A percentile compares a stretch with the other conserved stretches of the same genome.
These are phyloP conservation scores for Chromera velia DNA, from an alignment of 73 alveolate genomes.

Conservation along the genomic window DNA sequence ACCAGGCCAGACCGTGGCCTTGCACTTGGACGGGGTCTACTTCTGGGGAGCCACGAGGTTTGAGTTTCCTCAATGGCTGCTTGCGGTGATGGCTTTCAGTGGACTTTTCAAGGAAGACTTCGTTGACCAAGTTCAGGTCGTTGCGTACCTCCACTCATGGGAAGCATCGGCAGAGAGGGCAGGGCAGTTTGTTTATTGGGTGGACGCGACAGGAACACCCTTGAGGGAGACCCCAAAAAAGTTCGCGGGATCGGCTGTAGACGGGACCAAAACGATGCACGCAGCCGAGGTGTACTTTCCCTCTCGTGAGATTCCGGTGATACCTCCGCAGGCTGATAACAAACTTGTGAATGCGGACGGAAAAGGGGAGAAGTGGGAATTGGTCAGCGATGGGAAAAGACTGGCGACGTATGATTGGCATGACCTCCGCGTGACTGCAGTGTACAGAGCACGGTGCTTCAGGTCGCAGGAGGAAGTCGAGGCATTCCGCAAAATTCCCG, in stretches of 20 bases:
- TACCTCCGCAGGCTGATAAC: too few species aligned
- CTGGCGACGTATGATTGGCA: too few species aligned
- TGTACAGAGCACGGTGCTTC: too few species aligned
- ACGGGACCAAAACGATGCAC: conserved; percentile 35
- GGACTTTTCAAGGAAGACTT: conserved; percentile 37
- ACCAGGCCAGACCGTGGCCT: conserved; percentile 46
- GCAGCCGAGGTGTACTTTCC: conserved; percentile 40
- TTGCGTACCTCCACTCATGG: conserved; percentile 25
- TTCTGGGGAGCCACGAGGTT: conserved; percentile 41
- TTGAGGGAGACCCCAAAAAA: background rate
- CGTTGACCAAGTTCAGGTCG: conserved; percentile 33
- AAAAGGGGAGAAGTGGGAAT: too few species aligned
- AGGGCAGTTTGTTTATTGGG: conserved; percentile 6
- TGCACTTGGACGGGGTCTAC: conserved; percentile 42
- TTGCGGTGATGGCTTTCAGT: conserved; percentile 39
- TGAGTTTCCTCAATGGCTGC: background rate
- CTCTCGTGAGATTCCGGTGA: too few species aligned
- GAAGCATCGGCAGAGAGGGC: conserved; percentile 13
- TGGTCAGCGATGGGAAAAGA: too few species aligned
- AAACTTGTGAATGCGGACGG: too few species aligned
- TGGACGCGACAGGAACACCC: background rate
- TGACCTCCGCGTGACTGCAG: too few species aligned
- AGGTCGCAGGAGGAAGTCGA: too few species aligned
- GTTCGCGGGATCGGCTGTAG: conserved; percentile 7
- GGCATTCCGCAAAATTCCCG: too few species aligned